Evolutionary conservation across 306 rosid genomes (phyloP).

Genomic region (Parietaria judaica): DNA sequence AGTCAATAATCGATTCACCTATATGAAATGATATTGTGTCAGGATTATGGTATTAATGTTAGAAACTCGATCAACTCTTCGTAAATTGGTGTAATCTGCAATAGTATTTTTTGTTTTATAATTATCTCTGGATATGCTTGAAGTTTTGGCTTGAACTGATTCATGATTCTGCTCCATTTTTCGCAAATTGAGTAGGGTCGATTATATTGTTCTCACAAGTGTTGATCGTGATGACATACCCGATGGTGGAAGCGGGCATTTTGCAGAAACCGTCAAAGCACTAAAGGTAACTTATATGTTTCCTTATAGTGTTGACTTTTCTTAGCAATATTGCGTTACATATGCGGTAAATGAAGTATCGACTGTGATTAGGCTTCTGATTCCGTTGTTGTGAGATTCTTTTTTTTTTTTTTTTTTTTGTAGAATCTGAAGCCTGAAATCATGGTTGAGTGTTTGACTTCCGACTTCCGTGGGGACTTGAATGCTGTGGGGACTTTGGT

Average conservation of each 20-base stretch:
- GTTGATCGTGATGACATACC: conserved; percentile 97
- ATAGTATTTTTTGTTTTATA: background rate
- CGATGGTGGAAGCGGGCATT: conserved; percentile 98
- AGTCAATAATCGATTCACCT: too few relatives aligned
- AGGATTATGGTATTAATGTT: too few relatives aligned
- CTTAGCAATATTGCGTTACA: background rate
- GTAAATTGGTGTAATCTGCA: background rate
- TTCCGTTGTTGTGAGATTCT: background rate
- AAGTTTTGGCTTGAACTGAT: too few relatives aligned
- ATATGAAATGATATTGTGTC: too few relatives aligned
- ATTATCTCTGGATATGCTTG: background rate
- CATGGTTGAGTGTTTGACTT: conserved; percentile 93
- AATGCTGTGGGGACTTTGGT: conserved; percentile 65
- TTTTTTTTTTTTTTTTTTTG: conserved; percentile 14
- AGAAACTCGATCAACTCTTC: background rate
- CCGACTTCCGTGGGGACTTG: conserved; percentile 89
- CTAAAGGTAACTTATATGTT: conserved; percentile 54
- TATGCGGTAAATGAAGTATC: background rate
- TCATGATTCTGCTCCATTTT: background rate
- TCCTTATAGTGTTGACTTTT: conserved; percentile 10
- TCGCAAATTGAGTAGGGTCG: conserved; percentile 42
- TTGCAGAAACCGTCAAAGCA: conserved; percentile 81
- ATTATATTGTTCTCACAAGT: conserved; percentile 81
- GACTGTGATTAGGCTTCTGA: background rate
- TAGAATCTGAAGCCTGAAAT: conserved; percentile 83